Evolutionary conservation across 345 rosid species (phyloP), one percentile per base, ranked within the genome.

Genomic region (Lumnitzera littorea): DNA sequence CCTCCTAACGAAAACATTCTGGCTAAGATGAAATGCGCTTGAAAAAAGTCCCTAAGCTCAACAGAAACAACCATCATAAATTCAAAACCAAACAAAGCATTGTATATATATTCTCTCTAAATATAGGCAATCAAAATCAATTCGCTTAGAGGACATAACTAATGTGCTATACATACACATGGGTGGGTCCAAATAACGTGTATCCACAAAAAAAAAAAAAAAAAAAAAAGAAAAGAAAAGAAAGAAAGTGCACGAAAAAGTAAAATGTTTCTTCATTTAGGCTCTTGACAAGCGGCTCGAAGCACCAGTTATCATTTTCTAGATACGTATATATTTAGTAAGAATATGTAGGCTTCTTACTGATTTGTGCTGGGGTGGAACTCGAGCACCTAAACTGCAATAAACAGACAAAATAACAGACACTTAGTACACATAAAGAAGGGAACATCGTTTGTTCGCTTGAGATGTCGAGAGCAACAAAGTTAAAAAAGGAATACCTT

Each of bases 371-470:
- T 65, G 57, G 47, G 80, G 68, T 0, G 98, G 91, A 67, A 91
- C 57, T 64, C 73, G 84, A 69, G 84, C 96, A 65, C 87, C 91
- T 48, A 91, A 74, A 71, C 96, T 88, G 82, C 63, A 79, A 57
- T 63, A 52, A 58, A 60, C 3, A 23, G 50, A 27, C 29, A 31
- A 54, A 14, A 36, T 4, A 1, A 4, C 43, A 20, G 12, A 29
- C 50, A n/a, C 13, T 24, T 17, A 27, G 16, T 5, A 12, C 29
- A 56, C 48, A 24, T 20, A 50, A 16, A 63, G 14, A 29, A 16
- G 48, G 46, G 16, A 46, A 36, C 6, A 43, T 41, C 49, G 1
- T 8, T 2, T 50, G 43, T 15, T 4, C 14, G 29, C 12, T 5
- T 36, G 7, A 36, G 7, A 36, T 36, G 43, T 36, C 43, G 9